A percentile compares a stretch with the other conserved stretches of the same genome.
phyloP scores from a whole-genome alignment of 2,329 filamentous ascomycete species.

The Cytospora piceae region DNA sequence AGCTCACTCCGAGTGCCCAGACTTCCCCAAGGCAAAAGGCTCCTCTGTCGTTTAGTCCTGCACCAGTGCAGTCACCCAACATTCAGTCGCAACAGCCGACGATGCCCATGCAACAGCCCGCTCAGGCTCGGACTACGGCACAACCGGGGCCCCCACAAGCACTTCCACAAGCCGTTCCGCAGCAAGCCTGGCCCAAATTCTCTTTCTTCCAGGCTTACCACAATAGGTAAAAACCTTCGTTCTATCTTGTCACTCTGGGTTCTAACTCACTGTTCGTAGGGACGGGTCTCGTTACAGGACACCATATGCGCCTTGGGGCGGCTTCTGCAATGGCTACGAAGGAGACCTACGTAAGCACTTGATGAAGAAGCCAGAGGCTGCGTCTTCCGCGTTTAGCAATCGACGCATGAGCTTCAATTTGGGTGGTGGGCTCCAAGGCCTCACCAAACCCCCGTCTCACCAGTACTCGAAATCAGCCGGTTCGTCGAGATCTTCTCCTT shows the following conservation, averaged over 20 bases:
- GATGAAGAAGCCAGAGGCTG: constrained; percentile 46
- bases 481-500: constrained; percentile 28
- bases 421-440: constrained; percentile 29
- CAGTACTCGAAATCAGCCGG: constrained; percentile 29
- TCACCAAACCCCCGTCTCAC: constrained; percentile 30
- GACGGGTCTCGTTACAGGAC: constrained; percentile 61
- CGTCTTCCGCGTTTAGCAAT: constrained; percentile 37
- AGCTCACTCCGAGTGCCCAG: constrained; percentile 10
- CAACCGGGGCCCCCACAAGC: constrained; percentile 8
- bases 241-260: neutral
- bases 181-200: constrained; percentile 54
- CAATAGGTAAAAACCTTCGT: constrained; percentile 51
- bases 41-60: neutral
- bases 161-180: constrained; percentile 11
- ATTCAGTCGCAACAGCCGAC: constrained; percentile 19
- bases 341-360: constrained; percentile 53
- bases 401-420: constrained; percentile 30
- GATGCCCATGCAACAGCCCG: constrained; percentile 18
- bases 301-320: constrained; percentile 60
- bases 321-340: constrained; percentile 66
- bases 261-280: constrained; percentile 39
- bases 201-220: constrained; percentile 63
- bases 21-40: constrained; percentile 12
- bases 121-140: constrained; percentile 10
- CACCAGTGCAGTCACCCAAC: constrained; percentile 3